Conservation (phyloP, 192 early-diverging fungal genomes). For the Umbelopsis ramanniana region DNA sequence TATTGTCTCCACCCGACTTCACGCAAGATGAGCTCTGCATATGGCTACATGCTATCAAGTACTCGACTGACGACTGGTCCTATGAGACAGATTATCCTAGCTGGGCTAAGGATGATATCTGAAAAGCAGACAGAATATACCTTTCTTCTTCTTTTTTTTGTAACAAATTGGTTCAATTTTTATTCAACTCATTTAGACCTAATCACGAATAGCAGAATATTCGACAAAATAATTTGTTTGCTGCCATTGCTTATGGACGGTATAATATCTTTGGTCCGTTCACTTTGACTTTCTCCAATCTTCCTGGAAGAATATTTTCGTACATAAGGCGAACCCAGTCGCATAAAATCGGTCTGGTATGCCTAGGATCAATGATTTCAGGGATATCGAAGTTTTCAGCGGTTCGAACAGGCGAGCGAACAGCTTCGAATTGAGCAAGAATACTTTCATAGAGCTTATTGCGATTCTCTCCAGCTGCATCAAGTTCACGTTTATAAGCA, state of each 20-base stretch:
- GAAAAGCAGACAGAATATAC: neutral
- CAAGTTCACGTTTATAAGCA: slow-evolving; percentile 38
- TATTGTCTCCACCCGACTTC: slow-evolving; percentile 66
- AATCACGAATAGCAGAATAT: neutral
- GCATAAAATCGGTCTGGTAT: slow-evolving; percentile 37
- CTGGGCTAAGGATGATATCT: slow-evolving; percentile 73
- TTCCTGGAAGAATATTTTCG: slow-evolving; percentile 36
- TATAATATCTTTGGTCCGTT: slow-evolving; percentile 35
- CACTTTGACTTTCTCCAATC: slow-evolving; percentile 33
- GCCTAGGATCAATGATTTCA: slow-evolving; percentile 44
- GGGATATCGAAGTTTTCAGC: slow-evolving; percentile 44
- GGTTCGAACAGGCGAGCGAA: slow-evolving; percentile 38
- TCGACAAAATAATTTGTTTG: neutral
- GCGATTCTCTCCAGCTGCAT: slow-evolving; percentile 40
- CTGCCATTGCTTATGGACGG: slow-evolving; percentile 24
- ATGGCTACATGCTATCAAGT: slow-evolving; percentile 92
- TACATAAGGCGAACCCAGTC: slow-evolving; percentile 43
- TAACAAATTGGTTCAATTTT: neutral
- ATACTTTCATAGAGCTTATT: slow-evolving; percentile 36
- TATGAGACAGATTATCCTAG: slow-evolving; percentile 81
- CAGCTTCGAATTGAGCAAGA: slow-evolving; percentile 40
- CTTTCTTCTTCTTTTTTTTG: neutral
- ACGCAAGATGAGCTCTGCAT: slow-evolving; percentile 76
- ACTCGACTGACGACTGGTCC: slow-evolving; percentile 72
- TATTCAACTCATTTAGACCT: neutral